Evolutionary conservation across 192 early-diverging fungal genomes (phyloP), one percentile per base, ranked within the genome.

Genomic region (Podila epicladia): DNA sequence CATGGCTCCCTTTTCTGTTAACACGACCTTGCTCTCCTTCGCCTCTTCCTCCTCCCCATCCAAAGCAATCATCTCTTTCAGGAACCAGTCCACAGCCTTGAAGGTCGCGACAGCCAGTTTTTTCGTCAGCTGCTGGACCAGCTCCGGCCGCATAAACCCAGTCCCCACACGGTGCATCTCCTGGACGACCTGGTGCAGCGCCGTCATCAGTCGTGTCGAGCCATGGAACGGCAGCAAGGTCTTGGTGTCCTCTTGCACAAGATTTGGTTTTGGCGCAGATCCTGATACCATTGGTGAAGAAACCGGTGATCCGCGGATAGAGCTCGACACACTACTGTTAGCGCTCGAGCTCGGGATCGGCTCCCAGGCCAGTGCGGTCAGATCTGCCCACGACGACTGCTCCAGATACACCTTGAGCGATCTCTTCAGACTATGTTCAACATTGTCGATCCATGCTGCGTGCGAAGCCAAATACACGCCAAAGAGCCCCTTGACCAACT

Each of bases 1-100:
- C 22, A 91, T 57, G 1, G 88, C 87, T 2, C 89, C 87, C 58
- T 86, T 86, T 48, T 91, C 89, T 13, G 90, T 83, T 4, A 78
- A 9, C 3, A 79, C 38, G 9, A 68, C 31, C 13, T 65, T n/a
- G 26, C 26, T 32, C 13, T 24, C 51, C 13, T n/a, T 51, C 2
- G 28, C 17, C 12, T 41, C 17, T 65, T 50, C 17, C 60, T 50
- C 59, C 48, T 50, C 1, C 38, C 26, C 35, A 8, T 57, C 35
- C 4, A 9, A 49, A 3, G 31, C 8, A 41, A 37, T 58, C 9
- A 69, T 45, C 31, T 58, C 22, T 48, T 53, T 63, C 62, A 73
- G 58, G 35, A 80, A 80, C 9, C 68, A 53, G 19, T 69, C 69
- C 41, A 69, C 1, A n/a, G 51, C 61, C 20, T n/a, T 4, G 37